Evolutionary conservation across 1,139 yeast species (phyloP).

Genomic region (Zygosaccharomyces pseudobailii): DNA sequence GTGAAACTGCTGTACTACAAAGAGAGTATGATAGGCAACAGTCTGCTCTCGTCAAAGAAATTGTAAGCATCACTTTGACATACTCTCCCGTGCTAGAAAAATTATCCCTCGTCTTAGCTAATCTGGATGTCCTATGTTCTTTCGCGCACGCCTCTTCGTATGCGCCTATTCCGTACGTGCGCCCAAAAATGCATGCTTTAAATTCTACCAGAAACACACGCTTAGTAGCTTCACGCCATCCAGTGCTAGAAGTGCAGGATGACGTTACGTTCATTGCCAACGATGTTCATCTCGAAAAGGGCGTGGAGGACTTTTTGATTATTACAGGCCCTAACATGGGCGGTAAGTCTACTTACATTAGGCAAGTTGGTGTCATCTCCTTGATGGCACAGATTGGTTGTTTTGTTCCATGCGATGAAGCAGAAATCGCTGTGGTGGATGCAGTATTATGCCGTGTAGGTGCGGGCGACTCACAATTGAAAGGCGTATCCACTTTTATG

Average conservation of each 20-base stretch:
- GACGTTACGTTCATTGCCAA: constrained; percentile 84
- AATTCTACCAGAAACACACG: constrained; percentile 48
- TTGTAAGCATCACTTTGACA: constrained; percentile 71
- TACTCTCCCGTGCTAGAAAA: constrained; percentile 73
- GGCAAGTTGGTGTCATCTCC: constrained; percentile 87
- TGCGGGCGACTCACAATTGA: constrained; percentile 94
- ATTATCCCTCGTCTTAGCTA: constrained; percentile 59
- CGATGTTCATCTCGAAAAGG: constrained; percentile 57
- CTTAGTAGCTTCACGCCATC: constrained; percentile 78
- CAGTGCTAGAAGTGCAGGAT: constrained; percentile 88
- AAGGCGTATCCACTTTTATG: constrained; percentile 96
- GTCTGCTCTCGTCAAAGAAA: constrained; percentile 71
- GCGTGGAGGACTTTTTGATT: constrained; percentile 61
- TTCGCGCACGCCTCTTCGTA: constrained; percentile 83
- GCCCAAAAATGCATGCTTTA: constrained; percentile 62
- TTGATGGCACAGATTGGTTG: constrained; percentile 91
- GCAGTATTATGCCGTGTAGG: constrained; percentile 96
- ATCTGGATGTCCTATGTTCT: constrained; percentile 75
- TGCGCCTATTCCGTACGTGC: constrained; percentile 77
- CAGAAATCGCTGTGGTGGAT: constrained; percentile 80
- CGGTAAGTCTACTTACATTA: constrained; percentile 90
- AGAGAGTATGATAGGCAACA: constrained; percentile 71
- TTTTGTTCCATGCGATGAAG: constrained; percentile 71
- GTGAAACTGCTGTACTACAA: constrained; percentile 54
- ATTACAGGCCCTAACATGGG: constrained; percentile 99